These are phyloP conservation scores for Condylostoma magnum DNA, from an alignment of 169 alveolate genomes.

Conservation along the genomic window DNA sequence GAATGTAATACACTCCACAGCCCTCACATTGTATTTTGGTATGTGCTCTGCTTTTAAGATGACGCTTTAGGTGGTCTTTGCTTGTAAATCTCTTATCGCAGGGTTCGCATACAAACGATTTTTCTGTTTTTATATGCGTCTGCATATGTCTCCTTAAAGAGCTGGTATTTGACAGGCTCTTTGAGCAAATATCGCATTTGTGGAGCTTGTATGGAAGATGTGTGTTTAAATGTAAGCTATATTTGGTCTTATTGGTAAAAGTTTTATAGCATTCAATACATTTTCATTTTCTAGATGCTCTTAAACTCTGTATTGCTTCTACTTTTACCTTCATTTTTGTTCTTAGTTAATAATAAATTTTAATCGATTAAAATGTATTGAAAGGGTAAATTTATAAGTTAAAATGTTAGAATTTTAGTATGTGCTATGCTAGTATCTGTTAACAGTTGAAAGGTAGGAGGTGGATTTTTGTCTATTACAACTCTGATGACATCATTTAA, in stretches of 20 bases:
- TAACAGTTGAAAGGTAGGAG: too few species aligned
- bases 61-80: constrained; percentile 29
- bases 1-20: too few species aligned
- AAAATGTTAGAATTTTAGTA: too few species aligned
- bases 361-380: too few species aligned
- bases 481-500: constrained; percentile 13
- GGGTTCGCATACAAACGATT: background rate
- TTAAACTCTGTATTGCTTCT: too few species aligned
- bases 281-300: too few species aligned
- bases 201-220: background rate
- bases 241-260: constrained; percentile 14
- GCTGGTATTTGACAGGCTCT: background rate
- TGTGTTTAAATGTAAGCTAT: background rate
- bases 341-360: too few species aligned
- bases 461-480: constrained; percentile 35
- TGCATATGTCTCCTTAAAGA: background rate
- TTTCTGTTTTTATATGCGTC: background rate
- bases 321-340: too few species aligned
- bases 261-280: constrained; percentile 2
- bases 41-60: constrained; percentile 3
- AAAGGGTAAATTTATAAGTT: too few species aligned
- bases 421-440: too few species aligned
- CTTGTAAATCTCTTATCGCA: background rate
- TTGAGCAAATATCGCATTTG: background rate
- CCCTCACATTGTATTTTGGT: background rate